phyloP scores from a whole-genome alignment of 2,329 filamentous ascomycete genomes.

The Diaporthe sp. region DNA sequence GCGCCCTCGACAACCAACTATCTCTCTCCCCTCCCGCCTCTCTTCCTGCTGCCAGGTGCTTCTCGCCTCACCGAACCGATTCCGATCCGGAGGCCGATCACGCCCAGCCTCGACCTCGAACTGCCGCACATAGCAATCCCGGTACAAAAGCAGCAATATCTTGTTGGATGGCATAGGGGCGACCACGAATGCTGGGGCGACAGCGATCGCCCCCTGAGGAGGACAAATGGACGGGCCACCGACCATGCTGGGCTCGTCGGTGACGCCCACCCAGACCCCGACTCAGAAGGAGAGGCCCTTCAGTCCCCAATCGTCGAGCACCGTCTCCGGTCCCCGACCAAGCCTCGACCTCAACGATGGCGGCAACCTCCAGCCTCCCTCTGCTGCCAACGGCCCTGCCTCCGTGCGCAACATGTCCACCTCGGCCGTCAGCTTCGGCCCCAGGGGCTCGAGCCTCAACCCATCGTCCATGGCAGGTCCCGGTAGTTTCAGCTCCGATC shows the following conservation, averaged over 20 bases:
- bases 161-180: conserved; percentile 37
- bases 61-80: conserved; percentile 13
- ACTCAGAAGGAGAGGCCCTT: conserved; percentile 58
- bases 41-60: background rate
- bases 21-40: background rate
- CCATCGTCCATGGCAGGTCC: conserved; percentile 71
- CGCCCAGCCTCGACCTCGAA: background rate
- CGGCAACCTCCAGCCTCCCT: conserved; percentile 61
- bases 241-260: conserved; percentile 66
- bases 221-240: conserved; percentile 52
- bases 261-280: conserved; percentile 58
- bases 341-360: conserved; percentile 69
- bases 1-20: background rate
- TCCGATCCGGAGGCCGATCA: background rate
- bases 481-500: conserved; percentile 90
- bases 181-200: conserved; percentile 45
- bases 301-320: conserved; percentile 57
- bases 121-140: background rate
- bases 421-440: conserved; percentile 72
- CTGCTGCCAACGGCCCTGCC: conserved; percentile 55
- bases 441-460: conserved; percentile 77
- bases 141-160: background rate
- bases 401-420: conserved; percentile 61
- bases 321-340: conserved; percentile 53
- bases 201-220: conserved; percentile 47